Evolutionary conservation across 257 asterid genomes (phyloP), one percentile per base, ranked within the genome.

Genomic region (Asclepias syriaca): DNA sequence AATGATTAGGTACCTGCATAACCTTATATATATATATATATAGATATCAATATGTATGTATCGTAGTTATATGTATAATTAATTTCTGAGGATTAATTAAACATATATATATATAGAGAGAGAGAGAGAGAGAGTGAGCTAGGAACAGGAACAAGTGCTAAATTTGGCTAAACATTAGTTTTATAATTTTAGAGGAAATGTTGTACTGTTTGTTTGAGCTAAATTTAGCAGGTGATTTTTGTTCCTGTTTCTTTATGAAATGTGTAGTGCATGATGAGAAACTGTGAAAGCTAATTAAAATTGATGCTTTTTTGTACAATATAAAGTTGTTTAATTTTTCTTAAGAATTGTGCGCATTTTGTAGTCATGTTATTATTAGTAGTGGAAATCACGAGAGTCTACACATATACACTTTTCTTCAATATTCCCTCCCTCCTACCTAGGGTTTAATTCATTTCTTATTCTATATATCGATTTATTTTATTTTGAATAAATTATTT

Each of bases 111-210:
- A 73, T 82, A 32, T 29, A 29, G 2, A 29, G 34, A 29, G 34
- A 29, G 34, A 29, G 34, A 29, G 34, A 29, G 27, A 24, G 27
- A 0, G 27, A 24, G 37, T 3, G 2, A 32, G 5, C 76, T 45
- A 86, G 86, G 89, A 74, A 78, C 85, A 83, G 94, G 98, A 88
- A 90, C 94, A 85, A 79, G 77, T 89, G 97, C 96, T 88, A 87
- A 87, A 87, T 87, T 88, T 80, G 76, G 93, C 82, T 81, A 79
- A 73, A 72, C 75, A 74, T 82, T 75, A 80, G 84, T 74, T 80
- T 80, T 73, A 34, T 34, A 29, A 70, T 68, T 19, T 70, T 66
- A 73, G 72, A 66, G 68, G 71, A 65, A 51, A 43, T 43, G 48
- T 43, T 43, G 71, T 75, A 66, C 11, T 69, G 67, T 78, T 73